Evolutionary conservation across 2,329 filamentous ascomycete species (phyloP), one percentile per base, ranked within the genome.

Genomic region (Aspergillus sp.): DNA sequence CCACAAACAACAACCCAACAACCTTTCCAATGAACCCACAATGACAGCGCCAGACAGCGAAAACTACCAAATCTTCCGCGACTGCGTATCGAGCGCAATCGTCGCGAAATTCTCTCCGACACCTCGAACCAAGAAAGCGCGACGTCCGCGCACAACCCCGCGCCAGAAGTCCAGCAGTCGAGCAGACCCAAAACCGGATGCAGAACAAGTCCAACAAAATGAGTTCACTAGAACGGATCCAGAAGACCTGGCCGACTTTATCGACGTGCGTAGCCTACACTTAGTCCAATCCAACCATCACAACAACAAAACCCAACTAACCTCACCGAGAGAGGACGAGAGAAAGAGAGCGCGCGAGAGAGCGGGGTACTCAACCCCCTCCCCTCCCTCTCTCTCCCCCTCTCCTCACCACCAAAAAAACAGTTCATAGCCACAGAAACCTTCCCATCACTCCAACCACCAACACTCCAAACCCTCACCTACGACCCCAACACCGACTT

Each of bases 231-330:
- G 67, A 55, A 70, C 75, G 17, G 80, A 85, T 66, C 85, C 84
- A 5, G 88, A 89, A 66, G 90, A 93, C 57, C 77, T 95, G 21
- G 85, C 86, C 25, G 92, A 96, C 1, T 96, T 96, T 75, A 87
- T 90, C 57, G 88, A 93, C 67, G 84, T 86, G 78, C 41, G 69
- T 64, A 32, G 10, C 42, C 17, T 19, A 48, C 44, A 27, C 30
- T 11, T 15, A 15, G 21, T 5, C 53, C 41, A 15, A 17, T 5
- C 25, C 53, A 30, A 30, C 11, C 6, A 36, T 13, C 11, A 23
- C 49, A 19, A n/a, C 25, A 53, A 41, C 19, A 21, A 19, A 11
- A 23, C n/a, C 11, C 8, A 15, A 17, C 44, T n/a, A 30, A 25
- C 44, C 2, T 2, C 21, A 27, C 23, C 6, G 13, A 17, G 39